Evolutionary conservation across 2,329 filamentous ascomycete species (phyloP).

Genomic region (Aspergillus costaricaensis): DNA sequence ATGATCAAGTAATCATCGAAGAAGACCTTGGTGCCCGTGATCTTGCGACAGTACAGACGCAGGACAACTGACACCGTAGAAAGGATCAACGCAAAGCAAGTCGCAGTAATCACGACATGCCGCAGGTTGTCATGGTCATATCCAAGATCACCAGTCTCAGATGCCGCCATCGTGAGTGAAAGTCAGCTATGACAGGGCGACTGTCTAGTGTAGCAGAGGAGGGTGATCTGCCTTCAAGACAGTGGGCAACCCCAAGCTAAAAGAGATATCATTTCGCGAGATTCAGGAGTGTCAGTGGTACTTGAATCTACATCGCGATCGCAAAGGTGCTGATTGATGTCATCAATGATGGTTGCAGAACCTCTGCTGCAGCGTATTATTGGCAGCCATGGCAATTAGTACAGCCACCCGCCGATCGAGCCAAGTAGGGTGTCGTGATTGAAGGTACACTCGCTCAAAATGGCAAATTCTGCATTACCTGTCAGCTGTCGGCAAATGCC

Average conservation of each 20-base stretch:
- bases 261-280: no score
- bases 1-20: slow-evolving; percentile 19
- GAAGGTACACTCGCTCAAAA: no score
- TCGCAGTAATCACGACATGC: slow-evolving; percentile 31
- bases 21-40: slow-evolving; percentile 20
- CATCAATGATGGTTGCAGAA: not conserved
- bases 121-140: slow-evolving; percentile 26
- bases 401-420: not conserved
- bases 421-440: no score
- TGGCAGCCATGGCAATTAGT: not conserved
- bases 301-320: not conserved
- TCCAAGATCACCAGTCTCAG: slow-evolving; percentile 6
- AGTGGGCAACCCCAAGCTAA: no score
- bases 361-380: not conserved
- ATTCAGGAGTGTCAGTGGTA: not conserved
- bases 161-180: not conserved
- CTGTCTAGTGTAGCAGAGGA: no score
- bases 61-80: slow-evolving; percentile 25
- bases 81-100: slow-evolving; percentile 26
- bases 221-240: no score
- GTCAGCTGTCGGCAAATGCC: no score
- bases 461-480: no score
- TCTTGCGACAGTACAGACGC: slow-evolving; percentile 22
- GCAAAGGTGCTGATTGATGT: not conserved
- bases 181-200: not conserved